phyloP scores from a whole-genome alignment of 225 moss, liverwort and hornwort genomes.

The Pseudisothecium myosuroides region DNA sequence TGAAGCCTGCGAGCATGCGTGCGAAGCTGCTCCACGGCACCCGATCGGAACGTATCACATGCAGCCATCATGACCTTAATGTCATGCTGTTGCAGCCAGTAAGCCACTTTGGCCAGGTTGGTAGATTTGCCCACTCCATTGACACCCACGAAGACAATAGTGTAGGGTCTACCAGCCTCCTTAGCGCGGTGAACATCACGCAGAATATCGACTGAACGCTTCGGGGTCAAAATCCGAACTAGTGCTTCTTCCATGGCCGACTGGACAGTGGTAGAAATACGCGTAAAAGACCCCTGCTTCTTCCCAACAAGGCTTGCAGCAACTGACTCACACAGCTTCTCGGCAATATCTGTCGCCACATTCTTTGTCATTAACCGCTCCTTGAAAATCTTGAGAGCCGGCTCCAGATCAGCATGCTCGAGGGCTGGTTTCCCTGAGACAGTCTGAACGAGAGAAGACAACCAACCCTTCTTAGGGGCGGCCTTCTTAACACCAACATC shows the following conservation, averaged over 20 bases:
- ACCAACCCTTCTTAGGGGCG: conserved; percentile 73
- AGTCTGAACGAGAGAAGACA: conserved; percentile 77
- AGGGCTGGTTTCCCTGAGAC: conserved; percentile 85
- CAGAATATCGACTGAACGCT: conserved; percentile 91
- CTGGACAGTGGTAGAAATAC: conserved; percentile 89
- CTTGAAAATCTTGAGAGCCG: conserved; percentile 87
- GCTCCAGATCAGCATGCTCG: conserved; percentile 70
- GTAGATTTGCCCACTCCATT: conserved; percentile 99
- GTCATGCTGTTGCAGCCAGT: conserved; percentile 91
- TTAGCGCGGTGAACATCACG: conserved; percentile 87
- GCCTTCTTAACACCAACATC: conserved; percentile 29
- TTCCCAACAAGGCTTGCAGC: conserved; percentile 91
- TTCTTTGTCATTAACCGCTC: conserved; percentile 96
- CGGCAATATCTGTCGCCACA: conserved; percentile 95
- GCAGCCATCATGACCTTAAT: conserved; percentile 99
- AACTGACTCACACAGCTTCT: conserved; percentile 96
- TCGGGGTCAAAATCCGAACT: conserved; percentile 81
- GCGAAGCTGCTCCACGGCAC: conserved; percentile 99
- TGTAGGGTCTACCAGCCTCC: conserved; percentile 82
- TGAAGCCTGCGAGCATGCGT: conserved; percentile 96
- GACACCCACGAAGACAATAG: conserved; percentile 94
- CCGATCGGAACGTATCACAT: conserved; percentile 97
- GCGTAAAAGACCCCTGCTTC: conserved; percentile 92
- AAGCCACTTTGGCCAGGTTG: conserved; percentile 97
- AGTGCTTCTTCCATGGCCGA: conserved; percentile 95